Base-by-base conservation (phyloP, 129 eudicot species). In the Arctium minus region DNA sequence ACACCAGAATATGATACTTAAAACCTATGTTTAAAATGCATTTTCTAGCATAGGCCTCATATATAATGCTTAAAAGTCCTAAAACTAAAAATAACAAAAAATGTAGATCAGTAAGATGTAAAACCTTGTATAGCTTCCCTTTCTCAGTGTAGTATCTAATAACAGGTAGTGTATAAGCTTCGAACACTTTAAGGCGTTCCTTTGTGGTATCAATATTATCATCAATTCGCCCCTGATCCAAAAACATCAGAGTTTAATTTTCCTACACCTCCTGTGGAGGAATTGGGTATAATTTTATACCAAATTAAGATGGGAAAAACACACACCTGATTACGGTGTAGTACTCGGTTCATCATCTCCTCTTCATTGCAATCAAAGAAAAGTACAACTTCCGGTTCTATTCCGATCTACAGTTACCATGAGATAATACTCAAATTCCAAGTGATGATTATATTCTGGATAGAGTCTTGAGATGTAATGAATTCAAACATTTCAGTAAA, bases 301-400 rank as follows among this genome's bases (percentile, higher is more conserved):
- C 30, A 60, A 33, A 38, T 12, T 29, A 27, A 13, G 32, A 76
- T 22, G 46, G 0, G 50, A 74, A 70, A 77, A 64, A 60, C 29
- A 72, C 78, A 44, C 50, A 95, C 98, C 97, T 95, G 87, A 53
- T 91, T 92, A 82, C 98, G 98, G 72, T 88, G 88, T 80, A 92
- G 89, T 70, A 95, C 93, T 85, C 98, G 92, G 81, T 89, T 91
- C 91, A 95, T 81, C 98, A 92, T 95, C 89, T 86, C 97, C 82
- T 87, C 94, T 86, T 92, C 94, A 76, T 97, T 88, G 82, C 97
- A 95, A 69, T 95, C 97, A 85, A 95, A 95, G 86, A 95, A 92
- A 78, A 92, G 94, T 53, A 95, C 98, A 80, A 92, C 85, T 80
- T 86, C 90, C 17, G 98, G 98, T 68, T 91, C 94, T 76, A 86